Evolutionary conservation across 2,329 filamentous ascomycete species (phyloP).

Genomic region (Incumbomyces delicatus): DNA sequence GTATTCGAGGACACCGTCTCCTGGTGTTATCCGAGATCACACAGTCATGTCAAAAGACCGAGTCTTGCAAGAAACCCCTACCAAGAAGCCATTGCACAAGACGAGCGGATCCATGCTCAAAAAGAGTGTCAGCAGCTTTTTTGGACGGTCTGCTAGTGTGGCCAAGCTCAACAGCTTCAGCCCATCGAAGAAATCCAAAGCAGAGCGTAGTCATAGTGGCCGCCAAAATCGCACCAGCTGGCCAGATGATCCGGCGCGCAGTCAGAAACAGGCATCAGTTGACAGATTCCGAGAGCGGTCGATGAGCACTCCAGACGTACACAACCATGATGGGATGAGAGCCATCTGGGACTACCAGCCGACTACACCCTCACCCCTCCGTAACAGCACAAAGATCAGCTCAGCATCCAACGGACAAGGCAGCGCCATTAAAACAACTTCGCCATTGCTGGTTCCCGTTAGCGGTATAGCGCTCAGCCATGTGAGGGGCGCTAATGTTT

Average conservation of each 20-base stretch:
- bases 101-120: constrained; percentile 1
- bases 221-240: not conserved
- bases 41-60: not conserved
- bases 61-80: constrained; percentile 8
- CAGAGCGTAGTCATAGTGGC: not conserved
- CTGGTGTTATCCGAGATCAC: constrained; percentile 1
- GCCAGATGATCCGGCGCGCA: not conserved
- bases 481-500: not conserved
- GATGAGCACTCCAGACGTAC: constrained; percentile 3
- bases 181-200: constrained; percentile 1
- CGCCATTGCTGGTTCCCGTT: not conserved
- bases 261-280: not conserved
- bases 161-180: not conserved
- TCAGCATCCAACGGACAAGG: not conserved
- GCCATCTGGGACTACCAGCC: constrained; percentile 9
- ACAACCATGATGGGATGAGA: constrained; percentile 1
- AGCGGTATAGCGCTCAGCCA: not conserved
- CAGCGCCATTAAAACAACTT: constrained; percentile 1
- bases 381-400: constrained; percentile 5
- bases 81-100: constrained; percentile 6
- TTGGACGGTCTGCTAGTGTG: constrained; percentile 3
- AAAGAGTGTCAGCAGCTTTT: constrained; percentile 4
- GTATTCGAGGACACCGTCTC: constrained; percentile 16
- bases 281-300: not conserved
- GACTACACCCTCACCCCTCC: constrained; percentile 8